Evolutionary conservation across 2,329 filamentous ascomycete genomes (phyloP).

Genomic region (Chrysoporthe cubensis): DNA sequence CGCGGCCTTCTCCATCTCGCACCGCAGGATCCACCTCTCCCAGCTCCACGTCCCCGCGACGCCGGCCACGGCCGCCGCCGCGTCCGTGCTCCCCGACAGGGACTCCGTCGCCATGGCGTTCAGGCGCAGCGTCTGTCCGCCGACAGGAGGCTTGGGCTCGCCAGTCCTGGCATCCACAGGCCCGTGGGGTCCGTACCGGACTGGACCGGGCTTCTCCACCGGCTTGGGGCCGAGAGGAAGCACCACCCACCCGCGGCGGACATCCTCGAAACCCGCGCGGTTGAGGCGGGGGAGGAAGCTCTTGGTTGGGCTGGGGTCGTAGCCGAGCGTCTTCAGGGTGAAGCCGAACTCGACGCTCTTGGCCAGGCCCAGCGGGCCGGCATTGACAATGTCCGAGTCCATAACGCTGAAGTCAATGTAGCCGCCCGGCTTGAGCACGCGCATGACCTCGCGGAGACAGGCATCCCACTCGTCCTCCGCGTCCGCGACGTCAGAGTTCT

Average conservation of each 20-base stretch:
- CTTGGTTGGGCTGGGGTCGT: slow-evolving; percentile 84
- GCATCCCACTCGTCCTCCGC: slow-evolving; percentile 84
- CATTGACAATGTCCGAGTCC: slow-evolving; percentile 87
- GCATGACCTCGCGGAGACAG: slow-evolving; percentile 83
- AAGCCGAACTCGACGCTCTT: slow-evolving; percentile 92
- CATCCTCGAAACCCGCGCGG: slow-evolving; percentile 75
- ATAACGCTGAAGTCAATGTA: slow-evolving; percentile 90
- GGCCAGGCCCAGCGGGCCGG: slow-evolving; percentile 77
- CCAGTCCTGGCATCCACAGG: slow-evolving; percentile 36
- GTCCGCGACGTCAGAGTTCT: slow-evolving; percentile 65
- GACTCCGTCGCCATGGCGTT: slow-evolving; percentile 68
- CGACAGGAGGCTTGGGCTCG: slow-evolving; percentile 39
- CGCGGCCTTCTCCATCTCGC: slow-evolving; percentile 79
- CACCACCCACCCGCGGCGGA: slow-evolving; percentile 86
- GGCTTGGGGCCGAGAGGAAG: slow-evolving; percentile 72
- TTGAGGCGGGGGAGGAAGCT: slow-evolving; percentile 76
- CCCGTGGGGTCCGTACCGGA: slow-evolving; percentile 44
- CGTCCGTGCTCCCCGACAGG: slow-evolving; percentile 69
- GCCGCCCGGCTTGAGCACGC: slow-evolving; percentile 89
- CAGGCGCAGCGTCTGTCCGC: slow-evolving; percentile 50
- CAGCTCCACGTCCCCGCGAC: slow-evolving; percentile 87
- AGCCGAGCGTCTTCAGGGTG: slow-evolving; percentile 84
- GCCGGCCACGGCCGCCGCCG: slow-evolving; percentile 76
- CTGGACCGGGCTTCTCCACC: slow-evolving; percentile 41
- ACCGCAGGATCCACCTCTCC: slow-evolving; percentile 93